Conservation (phyloP, 176 grass and related monocot genomes). For the Lolium multiflorum region DNA sequence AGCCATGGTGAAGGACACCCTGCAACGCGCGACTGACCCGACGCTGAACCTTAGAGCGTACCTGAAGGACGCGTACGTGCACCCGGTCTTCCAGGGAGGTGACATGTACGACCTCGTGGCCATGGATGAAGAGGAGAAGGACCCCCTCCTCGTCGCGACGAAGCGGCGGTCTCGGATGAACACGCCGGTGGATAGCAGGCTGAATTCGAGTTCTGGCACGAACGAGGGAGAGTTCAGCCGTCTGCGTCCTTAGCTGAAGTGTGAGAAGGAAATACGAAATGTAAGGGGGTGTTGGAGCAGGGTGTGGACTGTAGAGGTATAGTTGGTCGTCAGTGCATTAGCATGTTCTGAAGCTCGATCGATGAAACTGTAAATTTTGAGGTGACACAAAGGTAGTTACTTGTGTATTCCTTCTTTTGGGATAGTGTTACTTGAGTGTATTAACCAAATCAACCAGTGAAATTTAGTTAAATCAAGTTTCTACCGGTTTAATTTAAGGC, state of each 20-base stretch:
- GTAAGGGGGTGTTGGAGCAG: constrained; percentile 18
- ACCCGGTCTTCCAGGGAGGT: constrained; percentile 73
- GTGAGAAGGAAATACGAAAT: constrained; percentile 25
- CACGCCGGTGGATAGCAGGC: constrained; percentile 66
- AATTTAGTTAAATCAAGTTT: not conserved
- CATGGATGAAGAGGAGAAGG: constrained; percentile 75
- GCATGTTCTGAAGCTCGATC: not conserved
- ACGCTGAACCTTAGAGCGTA: constrained; percentile 81
- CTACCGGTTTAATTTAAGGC: not conserved
- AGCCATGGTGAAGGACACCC: constrained; percentile 94
- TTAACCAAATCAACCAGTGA: not conserved
- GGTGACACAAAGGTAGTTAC: not conserved
- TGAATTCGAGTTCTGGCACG: constrained; percentile 62
- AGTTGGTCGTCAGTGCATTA: constrained; percentile 5
- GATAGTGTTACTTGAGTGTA: constrained; percentile 8
- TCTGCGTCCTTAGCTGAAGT: constrained; percentile 38
- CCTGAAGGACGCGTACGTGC: constrained; percentile 81
- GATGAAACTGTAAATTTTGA: not conserved
- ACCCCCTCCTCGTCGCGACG: constrained; percentile 58
- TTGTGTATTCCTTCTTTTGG: not conserved
- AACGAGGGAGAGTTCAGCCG: constrained; percentile 51
- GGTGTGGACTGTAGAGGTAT: not conserved
- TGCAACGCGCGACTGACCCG: constrained; percentile 77
- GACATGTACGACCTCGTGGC: constrained; percentile 42
- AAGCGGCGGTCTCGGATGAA: constrained; percentile 62